A percentile compares a stretch with the other conserved stretches of the same genome.
These are phyloP conservation scores for Ustilago cynodontis DNA, from an alignment of 1,284 basidiomycete species.

Conservation along the genomic window DNA sequence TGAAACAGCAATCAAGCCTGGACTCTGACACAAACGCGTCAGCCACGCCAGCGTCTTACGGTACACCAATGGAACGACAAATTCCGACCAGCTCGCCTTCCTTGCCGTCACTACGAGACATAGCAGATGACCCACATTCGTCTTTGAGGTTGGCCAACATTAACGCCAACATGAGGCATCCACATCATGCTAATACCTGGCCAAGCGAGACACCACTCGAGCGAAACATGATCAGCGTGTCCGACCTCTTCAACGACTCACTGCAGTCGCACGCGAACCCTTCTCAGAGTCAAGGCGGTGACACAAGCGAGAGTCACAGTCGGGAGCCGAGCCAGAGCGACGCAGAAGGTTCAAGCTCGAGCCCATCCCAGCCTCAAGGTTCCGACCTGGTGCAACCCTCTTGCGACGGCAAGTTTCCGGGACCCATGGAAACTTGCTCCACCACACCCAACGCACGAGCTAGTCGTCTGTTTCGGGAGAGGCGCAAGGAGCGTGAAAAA, in stretches of 20 bases:
- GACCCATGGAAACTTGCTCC: background rate
- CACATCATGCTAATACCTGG: conserved; percentile 6
- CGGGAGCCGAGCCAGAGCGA: conserved; percentile 3
- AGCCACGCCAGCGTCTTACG: no score
- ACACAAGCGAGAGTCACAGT: conserved; percentile 9
- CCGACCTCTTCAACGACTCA: background rate
- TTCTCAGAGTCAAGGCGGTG: conserved; percentile 4
- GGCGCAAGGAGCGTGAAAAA: conserved; percentile 38
- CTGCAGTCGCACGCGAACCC: background rate
- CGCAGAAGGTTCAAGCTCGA: background rate
- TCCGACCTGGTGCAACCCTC: no score
- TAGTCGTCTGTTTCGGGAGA: conserved; percentile 36
- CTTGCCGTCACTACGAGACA: background rate
- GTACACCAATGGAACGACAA: background rate
- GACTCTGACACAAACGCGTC: no score
- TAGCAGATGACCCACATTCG: no score
- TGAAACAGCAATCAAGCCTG: no score
- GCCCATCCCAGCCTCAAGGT: background rate
- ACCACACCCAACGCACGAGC: conserved; percentile 30
- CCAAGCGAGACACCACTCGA: background rate
- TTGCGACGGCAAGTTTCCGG: background rate
- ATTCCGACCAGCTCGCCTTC: background rate
- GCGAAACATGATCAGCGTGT: background rate
- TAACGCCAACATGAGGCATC: background rate
- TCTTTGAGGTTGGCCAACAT: no score